Conservation (phyloP, 441 rosid genomes). For the Geranium incanum region DNA sequence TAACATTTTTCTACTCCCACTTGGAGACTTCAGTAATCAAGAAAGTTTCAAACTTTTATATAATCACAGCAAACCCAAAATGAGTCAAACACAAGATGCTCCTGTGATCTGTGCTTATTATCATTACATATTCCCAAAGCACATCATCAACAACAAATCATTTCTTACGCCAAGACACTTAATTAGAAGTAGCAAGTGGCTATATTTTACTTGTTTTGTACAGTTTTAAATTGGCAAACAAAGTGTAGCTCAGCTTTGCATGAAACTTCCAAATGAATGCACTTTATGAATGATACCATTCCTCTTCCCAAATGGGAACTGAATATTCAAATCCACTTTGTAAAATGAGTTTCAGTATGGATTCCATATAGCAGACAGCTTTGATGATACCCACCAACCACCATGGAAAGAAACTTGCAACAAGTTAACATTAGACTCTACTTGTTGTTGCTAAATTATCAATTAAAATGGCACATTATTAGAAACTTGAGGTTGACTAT, state of each 20-base stretch:
- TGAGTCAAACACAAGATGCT: neutral
- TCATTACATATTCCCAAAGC: neutral
- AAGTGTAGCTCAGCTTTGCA: neutral
- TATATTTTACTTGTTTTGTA: neutral
- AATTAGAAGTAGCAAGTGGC: neutral
- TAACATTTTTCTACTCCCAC: neutral
- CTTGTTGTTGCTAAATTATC: too few relatives aligned
- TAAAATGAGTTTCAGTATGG: constrained; percentile 8
- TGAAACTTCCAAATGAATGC: neutral
- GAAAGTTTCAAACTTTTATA: neutral
- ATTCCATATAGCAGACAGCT: constrained; percentile 7
- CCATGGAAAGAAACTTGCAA: neutral
- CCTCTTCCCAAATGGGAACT: neutral
- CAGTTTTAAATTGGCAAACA: too few relatives aligned
- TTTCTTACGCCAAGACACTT: neutral
- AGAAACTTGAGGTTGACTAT: too few relatives aligned
- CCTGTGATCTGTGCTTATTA: neutral
- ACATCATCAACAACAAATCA: neutral
- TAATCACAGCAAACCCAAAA: neutral
- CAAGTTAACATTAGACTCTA: too few relatives aligned
- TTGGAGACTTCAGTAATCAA: neutral
- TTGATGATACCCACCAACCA: neutral
- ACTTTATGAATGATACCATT: constrained; percentile 2
- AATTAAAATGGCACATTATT: too few relatives aligned
- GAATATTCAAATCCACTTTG: constrained; percentile 1